Evolutionary conservation across 1,139 yeast species (phyloP), one percentile per base, ranked within the genome.

Genomic region (Blastobotrys elegans): DNA sequence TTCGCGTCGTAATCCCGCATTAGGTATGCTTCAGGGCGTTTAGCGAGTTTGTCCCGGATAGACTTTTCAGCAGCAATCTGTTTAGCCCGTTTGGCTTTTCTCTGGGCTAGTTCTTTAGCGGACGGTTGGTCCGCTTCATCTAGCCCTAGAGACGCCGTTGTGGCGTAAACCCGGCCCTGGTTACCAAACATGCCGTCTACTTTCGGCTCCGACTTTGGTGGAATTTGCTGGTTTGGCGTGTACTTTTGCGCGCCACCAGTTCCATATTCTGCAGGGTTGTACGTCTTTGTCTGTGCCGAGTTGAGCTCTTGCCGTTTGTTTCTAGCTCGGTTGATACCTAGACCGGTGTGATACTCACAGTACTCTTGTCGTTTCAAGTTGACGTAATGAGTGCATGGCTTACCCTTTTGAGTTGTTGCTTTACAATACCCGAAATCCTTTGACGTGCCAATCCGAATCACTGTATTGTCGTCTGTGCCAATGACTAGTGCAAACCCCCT

Each of bases 361-460:
- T 79, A 73, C 14, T 74, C 75, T 2, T 77, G 69, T 42, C 70
- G 71, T 11, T 73, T 65, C 29, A 64, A 66, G 59, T 88, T 79
- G 8, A 88, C 75, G 47, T 85, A 81, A 13, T 75, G 70, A 10
- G 69, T 68, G 65, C 97, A 90, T 3, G 64, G 59, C 0, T 66
- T 61, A 7, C 80, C 79, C 42, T 73, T 77, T 22, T 67, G 66
- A 17, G 67, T 63, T 0, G 71, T 60, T 1, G 79, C 74, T n/a
- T 69, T 63, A 63, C 98, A 92, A 48, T 70, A 70, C 0, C 87
- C 95, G 48, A 84, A 75, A 59, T 88, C 80, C 49, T 76, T 73
- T n/a, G 88, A 71, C 30, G 74, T 69, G 0, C 96, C 98, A 38
- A 92, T 72, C 57, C 86, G 94, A 16, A 89, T 50, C 2, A 90